phyloP scores from a whole-genome alignment of 176 grass and related monocot genomes.

The bread wheat (Triticum aestivum) region IWGSC_CS_RefSeq_v2.1 NC_057812.1:593587270-593587769 shows the following conservation, averaged over 20 bases:
- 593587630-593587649: conserved; percentile 90
- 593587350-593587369: conserved; percentile 87
- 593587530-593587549: conserved; percentile 77
- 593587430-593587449: conserved; percentile 63
- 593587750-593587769: not conserved
- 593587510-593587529: not conserved
- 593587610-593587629: conserved; percentile 77
- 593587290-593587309: not conserved
- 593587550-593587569: conserved; percentile 83
- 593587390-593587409: conserved; percentile 83
- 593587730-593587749: not conserved
- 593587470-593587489: not conserved
- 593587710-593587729: not conserved
- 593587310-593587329: not conserved
- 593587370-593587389: conserved; percentile 79
- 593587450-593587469: not conserved
- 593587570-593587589: conserved; percentile 90
- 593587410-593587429: conserved; percentile 71
- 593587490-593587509: too few relatives aligned
- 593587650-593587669: conserved; percentile 47
- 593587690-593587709: not conserved
- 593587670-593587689: not conserved
- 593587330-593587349: conserved; percentile 89
- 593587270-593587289: not conserved
- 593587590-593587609: conserved; percentile 87